Percentiles rank a stretch among this genome's conserved stretches.
These are phyloP conservation scores for Chalara sp. DNA, from an alignment of 2,329 filamentous ascomycete genomes.

Conservation along the genomic window DNA sequence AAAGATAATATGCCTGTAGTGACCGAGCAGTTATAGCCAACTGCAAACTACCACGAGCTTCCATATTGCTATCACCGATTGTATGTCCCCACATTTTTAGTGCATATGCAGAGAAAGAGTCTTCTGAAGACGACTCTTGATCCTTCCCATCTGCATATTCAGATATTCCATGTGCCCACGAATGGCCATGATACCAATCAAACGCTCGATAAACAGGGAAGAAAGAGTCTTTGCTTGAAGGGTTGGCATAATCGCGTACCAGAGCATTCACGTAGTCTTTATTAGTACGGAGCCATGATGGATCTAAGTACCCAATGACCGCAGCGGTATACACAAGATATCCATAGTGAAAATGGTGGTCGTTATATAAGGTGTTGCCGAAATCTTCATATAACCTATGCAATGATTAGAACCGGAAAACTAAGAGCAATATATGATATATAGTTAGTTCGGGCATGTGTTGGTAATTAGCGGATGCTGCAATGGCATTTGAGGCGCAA, in stretches of 20 bases:
- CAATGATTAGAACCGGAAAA: too few relatives aligned
- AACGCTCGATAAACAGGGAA: slow-evolving; percentile 82
- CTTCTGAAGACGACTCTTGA: slow-evolving; percentile 85
- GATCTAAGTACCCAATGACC: slow-evolving; percentile 73
- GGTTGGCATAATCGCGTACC: slow-evolving; percentile 81
- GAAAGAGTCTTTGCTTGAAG: slow-evolving; percentile 58
- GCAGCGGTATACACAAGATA: slow-evolving; percentile 88
- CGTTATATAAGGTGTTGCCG: slow-evolving; percentile 82
- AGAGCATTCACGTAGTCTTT: slow-evolving; percentile 76
- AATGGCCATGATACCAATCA: slow-evolving; percentile 88
- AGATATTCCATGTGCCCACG: slow-evolving; percentile 79
- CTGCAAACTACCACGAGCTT: slow-evolving; percentile 73
- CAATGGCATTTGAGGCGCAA: slow-evolving; percentile 60
- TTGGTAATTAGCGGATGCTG: slow-evolving; percentile 25
- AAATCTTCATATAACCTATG: slow-evolving; percentile 65
- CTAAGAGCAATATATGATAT: too few relatives aligned
- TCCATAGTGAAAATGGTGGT: slow-evolving; percentile 73
- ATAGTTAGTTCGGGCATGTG: too few relatives aligned
- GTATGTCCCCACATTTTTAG: slow-evolving; percentile 87
- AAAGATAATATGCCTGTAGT: slow-evolving; percentile 76
- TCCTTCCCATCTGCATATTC: slow-evolving; percentile 70
- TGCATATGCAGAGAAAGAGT: slow-evolving; percentile 74
- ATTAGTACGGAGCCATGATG: slow-evolving; percentile 66
- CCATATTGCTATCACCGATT: slow-evolving; percentile 70
- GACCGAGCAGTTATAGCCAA: slow-evolving; percentile 70